A percentile compares a stretch with the other conserved stretches of the same genome.
phyloP scores from a whole-genome alignment of 164 flowering plant species.

The Nelumbo lutea region DNA sequence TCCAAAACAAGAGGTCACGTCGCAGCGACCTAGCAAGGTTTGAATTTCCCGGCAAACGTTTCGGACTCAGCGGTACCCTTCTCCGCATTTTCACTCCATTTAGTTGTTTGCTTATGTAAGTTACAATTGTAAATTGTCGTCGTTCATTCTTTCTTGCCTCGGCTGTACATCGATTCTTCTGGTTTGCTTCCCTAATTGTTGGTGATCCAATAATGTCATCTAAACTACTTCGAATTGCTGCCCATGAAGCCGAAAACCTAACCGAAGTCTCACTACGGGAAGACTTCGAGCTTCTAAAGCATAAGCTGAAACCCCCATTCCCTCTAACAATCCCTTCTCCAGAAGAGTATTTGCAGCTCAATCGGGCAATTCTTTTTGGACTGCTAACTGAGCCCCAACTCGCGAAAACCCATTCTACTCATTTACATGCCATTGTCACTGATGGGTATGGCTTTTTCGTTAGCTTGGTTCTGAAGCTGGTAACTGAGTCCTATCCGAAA shows the following conservation, averaged over 20 bases:
- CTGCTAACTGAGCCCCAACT: slow-evolving; percentile 48
- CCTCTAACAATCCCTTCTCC: slow-evolving; percentile 37
- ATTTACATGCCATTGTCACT: slow-evolving; percentile 59
- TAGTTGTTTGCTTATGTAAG: not conserved
- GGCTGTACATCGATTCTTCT: not conserved
- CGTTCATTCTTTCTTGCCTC: no score
- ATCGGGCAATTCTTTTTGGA: slow-evolving; percentile 57
- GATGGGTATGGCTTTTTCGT: slow-evolving; percentile 67
- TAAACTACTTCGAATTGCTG: slow-evolving; percentile 21
- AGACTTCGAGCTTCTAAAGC: slow-evolving; percentile 34
- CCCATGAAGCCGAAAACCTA: slow-evolving; percentile 43
- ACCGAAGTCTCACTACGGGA: slow-evolving; percentile 33
- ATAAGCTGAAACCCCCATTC: slow-evolving; percentile 45
- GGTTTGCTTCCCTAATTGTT: not conserved
- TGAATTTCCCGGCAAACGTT: not conserved
- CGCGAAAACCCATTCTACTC: slow-evolving; percentile 51
- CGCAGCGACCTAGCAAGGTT: not conserved
- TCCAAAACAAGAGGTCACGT: not conserved
- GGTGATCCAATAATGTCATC: slow-evolving; percentile 26
- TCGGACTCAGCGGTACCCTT: not conserved
- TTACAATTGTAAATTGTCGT: no score
- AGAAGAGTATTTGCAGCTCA: slow-evolving; percentile 48
- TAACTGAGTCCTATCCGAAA: slow-evolving; percentile 44
- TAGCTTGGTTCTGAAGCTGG: slow-evolving; percentile 35
- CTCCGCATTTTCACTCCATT: not conserved